A percentile compares a stretch with the other conserved stretches of the same genome.
phyloP scores from a whole-genome alignment of 106 monocot genomes.

The Chionographis japonica region DNA sequence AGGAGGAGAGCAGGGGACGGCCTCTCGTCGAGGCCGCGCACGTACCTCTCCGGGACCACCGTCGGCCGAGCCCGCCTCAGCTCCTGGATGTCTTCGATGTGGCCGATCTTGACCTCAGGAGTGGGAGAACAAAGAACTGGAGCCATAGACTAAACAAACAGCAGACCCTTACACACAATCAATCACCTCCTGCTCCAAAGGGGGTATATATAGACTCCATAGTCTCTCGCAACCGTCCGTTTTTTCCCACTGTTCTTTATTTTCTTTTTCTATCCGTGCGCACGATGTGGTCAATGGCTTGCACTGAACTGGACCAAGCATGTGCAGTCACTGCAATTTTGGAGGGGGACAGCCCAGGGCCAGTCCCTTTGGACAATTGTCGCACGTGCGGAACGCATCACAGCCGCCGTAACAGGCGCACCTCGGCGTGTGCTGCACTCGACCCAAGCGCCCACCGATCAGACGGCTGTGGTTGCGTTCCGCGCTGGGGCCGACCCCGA shows the following conservation, averaged over 20 bases:
- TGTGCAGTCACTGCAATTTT: too few relatives aligned
- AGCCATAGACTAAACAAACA: conserved; percentile 7
- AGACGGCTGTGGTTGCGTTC: too few relatives aligned
- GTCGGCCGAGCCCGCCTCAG: conserved; percentile 26
- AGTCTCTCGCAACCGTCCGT: neutral
- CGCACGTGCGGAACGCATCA: too few relatives aligned
- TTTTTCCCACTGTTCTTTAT: neutral
- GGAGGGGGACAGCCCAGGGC: too few relatives aligned
- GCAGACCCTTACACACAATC: neutral
- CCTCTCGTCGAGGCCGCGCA: conserved; percentile 35
- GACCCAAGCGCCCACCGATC: too few relatives aligned
- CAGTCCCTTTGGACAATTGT: too few relatives aligned
- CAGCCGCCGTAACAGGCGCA: too few relatives aligned
- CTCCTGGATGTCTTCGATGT: conserved; percentile 58
- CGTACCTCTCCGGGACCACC: conserved; percentile 46
- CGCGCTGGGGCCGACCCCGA: too few relatives aligned
- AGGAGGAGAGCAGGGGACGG: neutral
- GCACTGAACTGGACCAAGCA: too few relatives aligned
- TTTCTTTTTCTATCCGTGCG: too few relatives aligned
- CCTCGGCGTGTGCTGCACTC: too few relatives aligned
- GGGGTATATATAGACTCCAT: conserved; percentile 8
- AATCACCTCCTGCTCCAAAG: neutral
- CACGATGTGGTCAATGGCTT: too few relatives aligned
- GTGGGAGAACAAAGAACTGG: conserved; percentile 20
- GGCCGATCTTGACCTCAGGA: conserved; percentile 27